Evolutionary conservation across 2,329 filamentous ascomycete species (phyloP).

Genomic region (Fusarium longipes): DNA sequence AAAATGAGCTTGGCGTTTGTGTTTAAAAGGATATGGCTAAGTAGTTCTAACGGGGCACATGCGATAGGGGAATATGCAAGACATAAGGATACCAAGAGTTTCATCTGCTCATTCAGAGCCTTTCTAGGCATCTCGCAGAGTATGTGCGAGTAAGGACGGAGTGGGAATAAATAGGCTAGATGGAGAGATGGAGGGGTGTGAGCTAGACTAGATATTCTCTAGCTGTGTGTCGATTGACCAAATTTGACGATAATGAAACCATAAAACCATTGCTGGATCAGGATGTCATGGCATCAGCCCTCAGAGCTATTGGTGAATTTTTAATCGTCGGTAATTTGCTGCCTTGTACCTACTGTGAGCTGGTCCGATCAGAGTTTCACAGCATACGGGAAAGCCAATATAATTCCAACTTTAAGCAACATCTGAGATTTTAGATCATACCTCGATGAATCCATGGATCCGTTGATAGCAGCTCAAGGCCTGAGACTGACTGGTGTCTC

Average conservation of each 20-base stretch:
- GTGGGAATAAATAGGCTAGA: slow-evolving; percentile 28
- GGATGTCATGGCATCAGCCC: neutral
- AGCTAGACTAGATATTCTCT: slow-evolving; percentile 1
- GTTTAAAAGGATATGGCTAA: slow-evolving; percentile 27
- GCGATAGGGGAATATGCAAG: slow-evolving; percentile 21
- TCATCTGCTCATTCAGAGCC: slow-evolving; percentile 14
- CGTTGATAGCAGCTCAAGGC: neutral
- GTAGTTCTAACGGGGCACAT: slow-evolving; percentile 23
- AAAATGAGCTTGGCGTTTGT: slow-evolving; percentile 34
- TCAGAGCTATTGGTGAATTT: neutral
- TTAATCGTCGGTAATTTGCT: neutral
- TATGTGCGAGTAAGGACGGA: slow-evolving; percentile 4
- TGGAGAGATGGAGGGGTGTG: slow-evolving; percentile 2
- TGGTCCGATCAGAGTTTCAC: neutral
- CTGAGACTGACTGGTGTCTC: neutral
- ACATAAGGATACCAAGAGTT: slow-evolving; percentile 34
- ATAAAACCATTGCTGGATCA: slow-evolving; percentile 11
- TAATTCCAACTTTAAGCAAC: neutral
- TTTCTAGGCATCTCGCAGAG: slow-evolving; percentile 2
- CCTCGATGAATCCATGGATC: neutral
- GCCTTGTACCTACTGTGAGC: neutral
- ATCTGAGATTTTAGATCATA: neutral
- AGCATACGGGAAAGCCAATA: neutral
- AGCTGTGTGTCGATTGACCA: slow-evolving; percentile 8
- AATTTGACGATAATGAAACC: slow-evolving; percentile 39